Conservation (phyloP, 73 alveolate species). For the Urostyla sp. region DNA sequence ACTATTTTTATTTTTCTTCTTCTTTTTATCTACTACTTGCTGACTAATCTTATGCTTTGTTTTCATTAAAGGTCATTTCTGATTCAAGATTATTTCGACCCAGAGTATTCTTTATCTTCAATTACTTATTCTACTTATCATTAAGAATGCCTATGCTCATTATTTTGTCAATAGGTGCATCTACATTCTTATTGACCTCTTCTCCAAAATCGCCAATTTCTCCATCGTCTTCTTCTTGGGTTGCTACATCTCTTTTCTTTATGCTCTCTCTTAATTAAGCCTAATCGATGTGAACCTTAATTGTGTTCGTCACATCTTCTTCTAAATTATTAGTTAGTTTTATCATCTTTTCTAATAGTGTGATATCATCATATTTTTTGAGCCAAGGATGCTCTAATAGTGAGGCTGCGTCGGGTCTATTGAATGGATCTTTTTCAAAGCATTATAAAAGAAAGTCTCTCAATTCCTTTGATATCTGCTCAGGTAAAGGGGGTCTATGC, state of each 20-base stretch:
- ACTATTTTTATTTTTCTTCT: too few species aligned
- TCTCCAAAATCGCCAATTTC: slow-evolving; percentile 56
- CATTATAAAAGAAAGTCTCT: slow-evolving; percentile 91
- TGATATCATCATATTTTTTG: slow-evolving; percentile 49
- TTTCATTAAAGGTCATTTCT: too few species aligned
- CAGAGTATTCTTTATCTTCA: too few species aligned
- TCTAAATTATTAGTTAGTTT: slow-evolving; percentile 54
- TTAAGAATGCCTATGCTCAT: slow-evolving; percentile 8
- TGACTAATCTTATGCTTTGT: too few species aligned
- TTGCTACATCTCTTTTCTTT: not conserved
- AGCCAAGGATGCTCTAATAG: slow-evolving; percentile 92
- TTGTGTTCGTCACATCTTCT: slow-evolving; percentile 73
- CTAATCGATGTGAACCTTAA: slow-evolving; percentile 61
- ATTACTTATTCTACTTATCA: not conserved
- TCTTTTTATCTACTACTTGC: too few species aligned
- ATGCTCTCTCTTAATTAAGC: not conserved
- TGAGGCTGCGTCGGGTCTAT: slow-evolving; percentile 92
- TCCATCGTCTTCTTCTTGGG: slow-evolving; percentile 48
- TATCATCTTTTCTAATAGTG: slow-evolving; percentile 38
- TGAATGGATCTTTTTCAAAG: slow-evolving; percentile 93
- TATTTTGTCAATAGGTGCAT: slow-evolving; percentile 45
- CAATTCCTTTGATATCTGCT: slow-evolving; percentile 82
- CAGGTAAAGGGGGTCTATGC: slow-evolving; percentile 96
- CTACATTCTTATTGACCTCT: slow-evolving; percentile 45
- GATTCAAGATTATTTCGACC: too few species aligned